Conservation (phyloP, 192 early-diverging fungal genomes). For the Backusella psychrophila region DNA sequence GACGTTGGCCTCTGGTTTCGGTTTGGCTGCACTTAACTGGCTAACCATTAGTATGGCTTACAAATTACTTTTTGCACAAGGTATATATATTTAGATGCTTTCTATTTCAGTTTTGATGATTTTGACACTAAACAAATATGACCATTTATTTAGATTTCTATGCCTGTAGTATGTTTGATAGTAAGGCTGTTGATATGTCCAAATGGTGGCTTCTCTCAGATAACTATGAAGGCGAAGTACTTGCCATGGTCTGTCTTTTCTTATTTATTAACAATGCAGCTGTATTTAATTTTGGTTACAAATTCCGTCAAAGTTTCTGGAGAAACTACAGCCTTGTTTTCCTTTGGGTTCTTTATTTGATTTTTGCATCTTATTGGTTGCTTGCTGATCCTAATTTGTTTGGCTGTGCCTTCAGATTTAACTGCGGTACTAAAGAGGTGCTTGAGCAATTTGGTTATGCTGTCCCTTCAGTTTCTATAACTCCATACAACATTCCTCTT, state of each 20-base stretch:
- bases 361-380: constrained; percentile 49
- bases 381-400: constrained; percentile 69
- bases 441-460: constrained; percentile 21
- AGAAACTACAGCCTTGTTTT: constrained; percentile 54
- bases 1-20: constrained; percentile 58
- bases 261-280: constrained; percentile 68
- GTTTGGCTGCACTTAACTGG: constrained; percentile 65
- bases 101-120: background rate
- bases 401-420: constrained; percentile 62
- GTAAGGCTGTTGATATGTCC: constrained; percentile 49
- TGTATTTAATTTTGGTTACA: constrained; percentile 64
- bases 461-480: constrained; percentile 22
- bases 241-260: constrained; percentile 55
- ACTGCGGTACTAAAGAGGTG: constrained; percentile 29
- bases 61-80: constrained; percentile 51
- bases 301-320: constrained; percentile 58
- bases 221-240: constrained; percentile 62
- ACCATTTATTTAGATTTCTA: constrained; percentile 41
- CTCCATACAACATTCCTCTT: constrained; percentile 48
- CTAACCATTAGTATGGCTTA: constrained; percentile 49
- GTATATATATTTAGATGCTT: background rate
- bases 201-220: constrained; percentile 77
- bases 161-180: constrained; percentile 69
- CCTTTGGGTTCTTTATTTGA: constrained; percentile 49
- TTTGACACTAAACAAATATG: background rate